phyloP scores from a whole-genome alignment of 768 basidiomycete species.

The Pleurotus giganteus region DNA sequence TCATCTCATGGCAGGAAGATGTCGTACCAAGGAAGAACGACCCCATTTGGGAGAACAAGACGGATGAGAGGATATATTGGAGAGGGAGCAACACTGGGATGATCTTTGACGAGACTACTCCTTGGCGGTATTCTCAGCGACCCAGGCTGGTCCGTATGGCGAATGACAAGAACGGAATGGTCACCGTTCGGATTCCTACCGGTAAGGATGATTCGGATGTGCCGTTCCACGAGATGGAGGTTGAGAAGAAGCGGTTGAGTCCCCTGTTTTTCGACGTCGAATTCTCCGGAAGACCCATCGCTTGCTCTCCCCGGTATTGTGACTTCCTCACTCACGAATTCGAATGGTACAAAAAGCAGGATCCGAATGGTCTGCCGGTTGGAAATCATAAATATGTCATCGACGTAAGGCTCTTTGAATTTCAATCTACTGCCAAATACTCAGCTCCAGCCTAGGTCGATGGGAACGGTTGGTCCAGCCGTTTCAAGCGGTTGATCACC shows the following conservation, averaged over 20 bases:
- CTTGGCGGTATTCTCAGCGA: conserved; percentile 49
- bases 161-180: conserved; percentile 30
- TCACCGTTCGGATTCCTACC: conserved; percentile 30
- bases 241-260: conserved; percentile 36
- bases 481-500: conserved; percentile 59
- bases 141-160: conserved; percentile 37
- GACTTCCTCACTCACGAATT: conserved; percentile 40
- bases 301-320: conserved; percentile 43
- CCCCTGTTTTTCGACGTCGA: conserved; percentile 55
- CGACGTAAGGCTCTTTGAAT: conserved; percentile 35
- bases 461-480: conserved; percentile 61
- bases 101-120: conserved; percentile 26
- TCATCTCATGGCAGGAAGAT: conserved; percentile 38
- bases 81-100: conserved; percentile 72
- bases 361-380: conserved; percentile 32
- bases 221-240: conserved; percentile 31
- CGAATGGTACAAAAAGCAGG: conserved; percentile 42
- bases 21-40: conserved; percentile 37
- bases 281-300: conserved; percentile 40
- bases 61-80: conserved; percentile 59
- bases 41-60: conserved; percentile 60
- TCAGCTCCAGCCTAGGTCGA: conserved; percentile 36
- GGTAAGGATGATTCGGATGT: conserved; percentile 11
- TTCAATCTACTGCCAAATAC: neutral
- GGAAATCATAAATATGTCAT: conserved; percentile 57